phyloP scores from a whole-genome alignment of 345 rosid genomes.

The Odontarrhena argentea region DNA sequence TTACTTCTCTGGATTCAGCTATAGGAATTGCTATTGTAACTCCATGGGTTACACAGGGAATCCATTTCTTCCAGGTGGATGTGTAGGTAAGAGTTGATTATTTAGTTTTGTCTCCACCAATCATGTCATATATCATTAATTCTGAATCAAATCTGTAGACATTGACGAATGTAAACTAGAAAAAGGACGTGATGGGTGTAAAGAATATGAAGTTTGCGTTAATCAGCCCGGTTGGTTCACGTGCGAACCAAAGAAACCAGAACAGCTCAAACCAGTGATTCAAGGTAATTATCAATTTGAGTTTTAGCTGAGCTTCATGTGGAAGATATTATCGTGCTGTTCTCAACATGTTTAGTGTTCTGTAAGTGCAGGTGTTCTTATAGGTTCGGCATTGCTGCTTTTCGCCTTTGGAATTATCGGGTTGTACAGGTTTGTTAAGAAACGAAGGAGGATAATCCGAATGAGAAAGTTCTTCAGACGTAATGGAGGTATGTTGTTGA shows the following conservation, averaged over 20 bases:
- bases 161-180: constrained; percentile 33
- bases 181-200: constrained; percentile 16
- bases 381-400: constrained; percentile 28
- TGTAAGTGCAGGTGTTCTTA: constrained; percentile 31
- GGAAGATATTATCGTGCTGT: not conserved
- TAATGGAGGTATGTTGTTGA: constrained; percentile 40
- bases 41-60: constrained; percentile 35
- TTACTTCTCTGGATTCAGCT: constrained; percentile 36
- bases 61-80: constrained; percentile 36
- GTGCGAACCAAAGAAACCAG: constrained; percentile 24
- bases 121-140: not conserved
- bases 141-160: not conserved
- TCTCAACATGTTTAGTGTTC: not conserved
- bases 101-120: not conserved
- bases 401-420: constrained; percentile 28
- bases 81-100: constrained; percentile 33
- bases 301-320: not conserved
- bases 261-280: constrained; percentile 31
- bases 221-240: constrained; percentile 11
- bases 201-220: constrained; percentile 16
- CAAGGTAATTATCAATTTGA: constrained; percentile 11
- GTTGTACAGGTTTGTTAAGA: constrained; percentile 6
- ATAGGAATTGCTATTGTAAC: constrained; percentile 29
- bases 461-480: constrained; percentile 34
- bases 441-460: not conserved